A percentile compares a stretch with the other conserved stretches of the same genome.
Conservation (phyloP, 1,284 basidiomycete genomes). For the Apiotrichum mycotoxinovorans region DNA sequence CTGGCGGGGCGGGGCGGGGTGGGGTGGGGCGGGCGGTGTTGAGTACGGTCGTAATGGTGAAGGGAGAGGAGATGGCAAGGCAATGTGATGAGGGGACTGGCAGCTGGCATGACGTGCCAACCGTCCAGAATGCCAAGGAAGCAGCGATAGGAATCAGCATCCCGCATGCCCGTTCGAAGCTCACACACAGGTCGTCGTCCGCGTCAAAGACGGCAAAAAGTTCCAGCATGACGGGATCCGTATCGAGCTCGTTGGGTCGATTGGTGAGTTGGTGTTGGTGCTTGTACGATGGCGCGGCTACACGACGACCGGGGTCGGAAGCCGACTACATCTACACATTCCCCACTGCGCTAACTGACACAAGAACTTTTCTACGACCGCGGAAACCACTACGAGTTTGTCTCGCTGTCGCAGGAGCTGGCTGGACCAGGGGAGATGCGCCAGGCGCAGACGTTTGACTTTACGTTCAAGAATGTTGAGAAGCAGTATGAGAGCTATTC, state of each 20-base stretch:
- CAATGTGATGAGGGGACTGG: too few species aligned
- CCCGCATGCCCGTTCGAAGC: too few species aligned
- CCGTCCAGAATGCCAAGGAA: too few species aligned
- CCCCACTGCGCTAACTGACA: too few species aligned
- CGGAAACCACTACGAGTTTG: slow-evolving; percentile 96
- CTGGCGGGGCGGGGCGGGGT: background rate
- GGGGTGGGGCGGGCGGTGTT: background rate
- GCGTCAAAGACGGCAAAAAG: slow-evolving; percentile 92
- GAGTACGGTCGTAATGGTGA: too few species aligned
- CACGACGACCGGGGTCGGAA: background rate
- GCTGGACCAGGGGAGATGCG: slow-evolving; percentile 92
- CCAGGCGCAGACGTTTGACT: slow-evolving; percentile 90
- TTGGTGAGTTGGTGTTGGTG: slow-evolving; percentile 60
- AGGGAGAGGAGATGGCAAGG: background rate
- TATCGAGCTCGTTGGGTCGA: slow-evolving; percentile 94
- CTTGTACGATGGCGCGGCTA: background rate
- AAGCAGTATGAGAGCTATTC: slow-evolving; percentile 98
- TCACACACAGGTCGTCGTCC: slow-evolving; percentile 66
- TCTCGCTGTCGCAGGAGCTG: slow-evolving; percentile 90
- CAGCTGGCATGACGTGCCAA: too few species aligned
- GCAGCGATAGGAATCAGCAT: too few species aligned
- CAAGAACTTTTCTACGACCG: slow-evolving; percentile 79
- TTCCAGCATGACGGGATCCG: slow-evolving; percentile 95
- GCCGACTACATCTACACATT: background rate
- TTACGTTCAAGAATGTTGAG: slow-evolving; percentile 98